Percentiles rank a stretch among this genome's conserved stretches.
These are phyloP conservation scores for Malus fusca DNA, from an alignment of 306 rosid species.

Conservation along the genomic window DNA sequence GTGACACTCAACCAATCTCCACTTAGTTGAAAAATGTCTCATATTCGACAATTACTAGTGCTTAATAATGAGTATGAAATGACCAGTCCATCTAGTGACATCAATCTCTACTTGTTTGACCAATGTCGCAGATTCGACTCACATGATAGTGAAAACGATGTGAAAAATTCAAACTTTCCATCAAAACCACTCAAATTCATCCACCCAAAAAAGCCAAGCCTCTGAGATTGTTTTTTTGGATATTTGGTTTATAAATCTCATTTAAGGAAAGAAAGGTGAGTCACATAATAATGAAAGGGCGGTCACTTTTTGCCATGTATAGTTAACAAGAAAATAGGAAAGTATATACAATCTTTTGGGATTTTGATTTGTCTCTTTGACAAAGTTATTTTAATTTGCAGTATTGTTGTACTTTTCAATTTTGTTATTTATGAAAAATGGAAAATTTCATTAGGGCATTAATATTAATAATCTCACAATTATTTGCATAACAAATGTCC, in stretches of 20 bases:
- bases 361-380: not conserved
- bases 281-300: not conserved
- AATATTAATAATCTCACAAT: not conserved
- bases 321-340: not conserved
- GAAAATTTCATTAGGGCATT: not conserved
- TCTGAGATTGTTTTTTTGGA: not conserved
- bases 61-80: no score
- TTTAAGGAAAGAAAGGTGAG: not conserved
- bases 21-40: not conserved
- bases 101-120: no score
- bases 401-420: not conserved
- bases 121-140: no score
- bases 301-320: not conserved
- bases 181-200: not conserved
- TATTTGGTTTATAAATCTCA: not conserved
- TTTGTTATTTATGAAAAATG: not conserved
- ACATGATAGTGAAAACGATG: rapidly evolving
- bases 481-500: not conserved
- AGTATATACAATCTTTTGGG: not conserved
- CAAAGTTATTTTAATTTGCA: not conserved
- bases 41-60: no score
- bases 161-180: no score
- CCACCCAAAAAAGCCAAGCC: not conserved
- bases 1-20: not conserved
- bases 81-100: no score